Conservation (phyloP, 106 monocot species). For the Posidonia australis region DNA sequence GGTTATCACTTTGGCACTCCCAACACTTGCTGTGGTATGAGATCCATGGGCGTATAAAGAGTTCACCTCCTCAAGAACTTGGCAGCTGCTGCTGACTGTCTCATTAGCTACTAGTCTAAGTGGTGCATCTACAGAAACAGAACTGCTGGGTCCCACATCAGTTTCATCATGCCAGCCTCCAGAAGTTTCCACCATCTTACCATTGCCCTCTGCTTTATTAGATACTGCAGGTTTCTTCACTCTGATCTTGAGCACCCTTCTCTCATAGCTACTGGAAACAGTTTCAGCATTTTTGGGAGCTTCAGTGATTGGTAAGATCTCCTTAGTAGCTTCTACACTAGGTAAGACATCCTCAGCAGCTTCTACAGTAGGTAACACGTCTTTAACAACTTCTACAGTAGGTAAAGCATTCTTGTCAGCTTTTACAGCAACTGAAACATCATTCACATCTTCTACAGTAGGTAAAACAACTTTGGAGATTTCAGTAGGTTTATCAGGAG, state of each 20-base stretch:
- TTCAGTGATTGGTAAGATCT: background rate
- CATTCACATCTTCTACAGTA: background rate
- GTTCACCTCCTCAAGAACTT: slow-evolving; percentile 56
- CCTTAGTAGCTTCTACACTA: background rate
- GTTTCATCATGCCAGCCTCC: slow-evolving; percentile 35
- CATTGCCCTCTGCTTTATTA: slow-evolving; percentile 40
- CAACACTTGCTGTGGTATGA: slow-evolving; percentile 46
- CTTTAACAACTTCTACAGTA: background rate
- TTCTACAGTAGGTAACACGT: background rate
- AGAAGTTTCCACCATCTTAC: slow-evolving; percentile 24
- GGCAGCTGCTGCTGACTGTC: slow-evolving; percentile 22
- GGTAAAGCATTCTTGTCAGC: background rate
- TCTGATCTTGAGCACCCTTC: slow-evolving; percentile 72
- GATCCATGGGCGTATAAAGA: slow-evolving; percentile 48
- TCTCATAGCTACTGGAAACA: slow-evolving; percentile 60
- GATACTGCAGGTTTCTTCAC: slow-evolving; percentile 61
- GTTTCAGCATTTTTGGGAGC: slow-evolving; percentile 32
- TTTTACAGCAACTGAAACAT: background rate
- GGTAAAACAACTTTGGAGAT: background rate
- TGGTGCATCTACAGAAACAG: slow-evolving; percentile 95
- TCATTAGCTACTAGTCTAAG: slow-evolving; percentile 20
- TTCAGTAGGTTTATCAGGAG: background rate
- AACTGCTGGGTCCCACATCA: slow-evolving; percentile 65
- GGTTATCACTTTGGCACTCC: slow-evolving; percentile 38
- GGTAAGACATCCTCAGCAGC: slow-evolving; percentile 1